Evolutionary conservation across 2,329 filamentous ascomycete species (phyloP).

Genomic region (Capronia americana): DNA sequence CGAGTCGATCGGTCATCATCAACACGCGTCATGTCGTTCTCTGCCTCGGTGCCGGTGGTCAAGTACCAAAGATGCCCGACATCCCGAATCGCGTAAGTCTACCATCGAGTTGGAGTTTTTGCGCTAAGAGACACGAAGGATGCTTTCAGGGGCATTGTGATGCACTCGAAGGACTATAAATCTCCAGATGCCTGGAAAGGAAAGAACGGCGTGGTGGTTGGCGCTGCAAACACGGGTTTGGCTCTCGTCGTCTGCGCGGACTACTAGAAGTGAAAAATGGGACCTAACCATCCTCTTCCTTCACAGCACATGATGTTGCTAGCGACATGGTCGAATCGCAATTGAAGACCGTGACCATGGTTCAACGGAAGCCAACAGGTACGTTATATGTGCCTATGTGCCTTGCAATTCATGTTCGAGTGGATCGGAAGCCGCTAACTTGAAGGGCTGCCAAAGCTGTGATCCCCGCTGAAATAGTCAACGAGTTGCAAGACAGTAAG

Average conservation of each 20-base stretch:
- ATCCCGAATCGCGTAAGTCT: not conserved
- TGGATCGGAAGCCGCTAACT: too few relatives aligned
- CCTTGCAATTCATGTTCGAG: too few relatives aligned
- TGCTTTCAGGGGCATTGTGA: not conserved
- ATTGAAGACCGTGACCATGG: conserved; percentile 53
- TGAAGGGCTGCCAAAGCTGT: too few relatives aligned
- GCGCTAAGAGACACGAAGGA: not conserved
- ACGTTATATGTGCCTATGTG: too few relatives aligned
- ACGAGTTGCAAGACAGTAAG: too few relatives aligned
- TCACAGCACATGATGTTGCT: conserved; percentile 55
- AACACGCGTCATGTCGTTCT: not conserved
- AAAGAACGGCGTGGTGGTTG: not conserved
- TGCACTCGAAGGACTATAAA: not conserved
- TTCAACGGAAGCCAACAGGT: conserved; percentile 53
- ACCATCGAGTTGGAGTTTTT: not conserved
- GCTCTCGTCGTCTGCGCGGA: not conserved
- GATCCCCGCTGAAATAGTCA: too few relatives aligned
- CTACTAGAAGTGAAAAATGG: too few relatives aligned
- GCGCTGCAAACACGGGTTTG: not conserved
- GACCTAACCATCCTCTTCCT: too few relatives aligned
- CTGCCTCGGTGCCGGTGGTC: not conserved
- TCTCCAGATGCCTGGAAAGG: not conserved
- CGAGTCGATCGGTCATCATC: not conserved
- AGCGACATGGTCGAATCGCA: conserved; percentile 55
- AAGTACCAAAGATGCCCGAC: not conserved